Percentiles rank a stretch among this genome's conserved stretches.
These are phyloP conservation scores for Mycena pura DNA, from an alignment of 768 basidiomycete genomes.

Conservation along the genomic window DNA sequence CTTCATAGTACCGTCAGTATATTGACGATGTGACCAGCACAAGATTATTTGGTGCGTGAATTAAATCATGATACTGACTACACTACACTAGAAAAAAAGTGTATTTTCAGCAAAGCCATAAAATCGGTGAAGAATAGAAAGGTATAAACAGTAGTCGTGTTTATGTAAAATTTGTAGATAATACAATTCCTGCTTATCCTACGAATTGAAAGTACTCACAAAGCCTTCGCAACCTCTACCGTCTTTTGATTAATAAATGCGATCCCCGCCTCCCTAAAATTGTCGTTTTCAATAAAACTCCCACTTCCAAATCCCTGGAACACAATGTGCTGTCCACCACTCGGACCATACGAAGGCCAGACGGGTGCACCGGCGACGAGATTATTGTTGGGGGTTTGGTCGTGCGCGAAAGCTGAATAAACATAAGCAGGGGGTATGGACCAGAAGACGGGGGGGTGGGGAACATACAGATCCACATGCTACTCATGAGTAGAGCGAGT, in stretches of 20 bases:
- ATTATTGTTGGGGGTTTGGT: constrained; percentile 17
- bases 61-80: no score
- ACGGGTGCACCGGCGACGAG: constrained; percentile 15
- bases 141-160: constrained; percentile 10
- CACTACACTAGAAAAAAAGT: no score
- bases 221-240: constrained; percentile 17
- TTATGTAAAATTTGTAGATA: constrained; percentile 17
- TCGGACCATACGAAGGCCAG: constrained; percentile 20
- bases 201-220: constrained; percentile 16
- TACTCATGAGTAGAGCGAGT: constrained; percentile 19
- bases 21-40: no score
- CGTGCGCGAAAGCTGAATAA: constrained; percentile 18
- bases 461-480: constrained; percentile 18
- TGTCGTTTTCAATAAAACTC: constrained; percentile 17
- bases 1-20: no score
- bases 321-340: constrained; percentile 18
- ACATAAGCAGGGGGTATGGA: constrained; percentile 18
- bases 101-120: no score
- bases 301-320: constrained; percentile 20
- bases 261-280: constrained; percentile 18
- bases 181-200: constrained; percentile 15
- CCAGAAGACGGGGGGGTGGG: constrained; percentile 8
- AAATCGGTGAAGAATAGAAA: no score
- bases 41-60: no score
- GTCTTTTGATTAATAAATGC: constrained; percentile 19